Evolutionary conservation across 495 filamentous ascomycete species (phyloP), one percentile per base, ranked within the genome.

Genomic region (Penicillium bialowiezense): DNA sequence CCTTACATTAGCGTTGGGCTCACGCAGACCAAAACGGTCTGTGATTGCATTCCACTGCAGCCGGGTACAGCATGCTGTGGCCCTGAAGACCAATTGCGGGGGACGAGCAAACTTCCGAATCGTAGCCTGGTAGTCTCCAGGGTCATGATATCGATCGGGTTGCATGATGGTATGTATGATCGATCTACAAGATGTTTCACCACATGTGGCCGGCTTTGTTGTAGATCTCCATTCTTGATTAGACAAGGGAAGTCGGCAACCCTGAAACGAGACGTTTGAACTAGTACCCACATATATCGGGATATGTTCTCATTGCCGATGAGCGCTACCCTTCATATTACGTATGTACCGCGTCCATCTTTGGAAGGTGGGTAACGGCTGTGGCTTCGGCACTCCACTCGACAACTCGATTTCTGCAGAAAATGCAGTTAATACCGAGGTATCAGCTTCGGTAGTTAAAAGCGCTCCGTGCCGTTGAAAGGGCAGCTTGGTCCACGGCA

Each of bases 301-400:
- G 26, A 39, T 33, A 21, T 32, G 34, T 9, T 43, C 42, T 19
- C 18, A 23, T 32, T 50, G 51, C 34, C 33, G 38, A 55, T 43
- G 24, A 5, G 26, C 19, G 26, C 28, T 17, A 15, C 26, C 14
- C 17, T 28, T 2, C 12, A 37, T n/a, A 14, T 45, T 19, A 55
- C 41, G 38, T 48, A 52, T 14, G 15, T 14, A n/a, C n/a, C n/a
- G 6, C 10, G 28, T 32, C 45, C 21, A 19, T 38, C 33, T 26
- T 26, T 41, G 7, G 32, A 38, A 45, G 45, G 54, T 44, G 55
- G 49, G 41, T 55, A 42, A 38, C 52, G 60, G 58, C 41, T 54
- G 58, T 61, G 54, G 54, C 50, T 61, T 56, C 54, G 58, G 55
- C 20, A 44, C 52, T 56, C 49, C 50, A 53, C 41, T 39, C 1